Evolutionary conservation across 345 rosid species (phyloP).

Genomic region (Carallia pectinifolia): DNA sequence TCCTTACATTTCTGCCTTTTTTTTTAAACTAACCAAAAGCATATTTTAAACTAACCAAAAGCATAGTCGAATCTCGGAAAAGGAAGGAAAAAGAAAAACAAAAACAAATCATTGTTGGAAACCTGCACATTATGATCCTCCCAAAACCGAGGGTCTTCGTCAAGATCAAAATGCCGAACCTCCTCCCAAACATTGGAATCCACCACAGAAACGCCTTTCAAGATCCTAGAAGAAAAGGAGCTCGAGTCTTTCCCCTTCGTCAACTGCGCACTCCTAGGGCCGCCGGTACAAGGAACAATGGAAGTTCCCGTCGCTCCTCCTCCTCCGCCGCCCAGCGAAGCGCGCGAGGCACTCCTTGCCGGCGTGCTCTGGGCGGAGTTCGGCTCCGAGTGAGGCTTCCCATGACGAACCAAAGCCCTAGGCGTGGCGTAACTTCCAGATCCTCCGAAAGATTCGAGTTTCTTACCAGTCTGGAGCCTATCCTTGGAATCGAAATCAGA

Average conservation of each 20-base stretch:
- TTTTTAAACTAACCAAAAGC: background rate
- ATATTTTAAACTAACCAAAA: background rate
- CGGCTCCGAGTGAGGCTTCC: conserved; percentile 56
- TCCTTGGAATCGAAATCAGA: conserved; percentile 35
- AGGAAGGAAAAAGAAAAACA: background rate
- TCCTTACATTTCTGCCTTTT: background rate
- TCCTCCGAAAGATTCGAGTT: conserved; percentile 1
- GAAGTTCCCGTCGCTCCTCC: conserved; percentile 20
- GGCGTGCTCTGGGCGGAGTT: conserved; percentile 75
- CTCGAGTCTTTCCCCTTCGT: conserved; percentile 47
- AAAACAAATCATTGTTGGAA: conserved; percentile 2
- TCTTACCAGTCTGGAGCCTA: conserved; percentile 34
- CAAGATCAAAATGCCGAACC: conserved; percentile 68
- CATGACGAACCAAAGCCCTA: conserved; percentile 43
- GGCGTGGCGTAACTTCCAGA: conserved; percentile 40
- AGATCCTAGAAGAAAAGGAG: conserved; percentile 44
- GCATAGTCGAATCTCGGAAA: background rate
- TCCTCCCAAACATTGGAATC: conserved; percentile 41
- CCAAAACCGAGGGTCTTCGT: conserved; percentile 77
- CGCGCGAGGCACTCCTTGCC: conserved; percentile 54
- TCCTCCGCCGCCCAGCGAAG: conserved; percentile 43
- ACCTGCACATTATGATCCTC: conserved; percentile 93
- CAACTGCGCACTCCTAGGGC: conserved; percentile 33
- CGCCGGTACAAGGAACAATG: conserved; percentile 15
- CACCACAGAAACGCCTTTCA: conserved; percentile 42